Evolutionary conservation across 176 grass and related monocot genomes (phyloP).

Genomic region (Zoysia pacifica): DNA sequence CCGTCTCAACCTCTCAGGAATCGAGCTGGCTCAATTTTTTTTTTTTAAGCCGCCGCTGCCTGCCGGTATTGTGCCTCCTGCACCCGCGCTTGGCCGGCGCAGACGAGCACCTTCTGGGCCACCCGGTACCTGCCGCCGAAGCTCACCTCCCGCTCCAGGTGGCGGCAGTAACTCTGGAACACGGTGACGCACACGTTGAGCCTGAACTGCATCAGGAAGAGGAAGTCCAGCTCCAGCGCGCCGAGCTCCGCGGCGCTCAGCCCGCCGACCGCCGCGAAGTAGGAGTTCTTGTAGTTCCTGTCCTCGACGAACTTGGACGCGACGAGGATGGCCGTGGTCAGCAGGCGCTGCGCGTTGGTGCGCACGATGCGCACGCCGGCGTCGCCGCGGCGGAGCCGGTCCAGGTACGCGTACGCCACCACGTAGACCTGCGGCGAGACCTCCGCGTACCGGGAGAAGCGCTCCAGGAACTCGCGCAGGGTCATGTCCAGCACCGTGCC

Average conservation of each 20-base stretch:
- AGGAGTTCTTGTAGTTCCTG: conserved; percentile 77
- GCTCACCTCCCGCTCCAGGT: conserved; percentile 84
- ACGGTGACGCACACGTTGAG: conserved; percentile 73
- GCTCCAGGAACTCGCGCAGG: conserved; percentile 64
- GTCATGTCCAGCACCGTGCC: conserved; percentile 72
- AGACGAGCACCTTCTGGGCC: conserved; percentile 50
- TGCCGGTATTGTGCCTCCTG: conserved; percentile 26
- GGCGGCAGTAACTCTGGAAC: conserved; percentile 80
- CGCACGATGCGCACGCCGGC: conserved; percentile 50
- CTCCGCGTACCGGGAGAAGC: conserved; percentile 67
- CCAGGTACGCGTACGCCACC: conserved; percentile 91
- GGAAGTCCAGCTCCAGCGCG: conserved; percentile 71
- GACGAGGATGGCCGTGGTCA: conserved; percentile 67
- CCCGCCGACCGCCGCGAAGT: conserved; percentile 80
- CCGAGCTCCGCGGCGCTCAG: conserved; percentile 58
- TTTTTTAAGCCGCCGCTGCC: conserved; percentile 11
- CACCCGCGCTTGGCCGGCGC: conserved; percentile 33
- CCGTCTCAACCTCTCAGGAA: too few relatives aligned
- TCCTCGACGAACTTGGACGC: conserved; percentile 97
- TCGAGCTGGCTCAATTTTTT: neutral
- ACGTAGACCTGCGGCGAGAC: conserved; percentile 78
- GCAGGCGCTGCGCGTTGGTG: conserved; percentile 78
- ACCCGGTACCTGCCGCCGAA: conserved; percentile 63
- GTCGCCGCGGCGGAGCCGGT: conserved; percentile 62
- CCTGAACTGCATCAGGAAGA: conserved; percentile 86